Percentiles rank a stretch among this genome's conserved stretches.
Conservation (phyloP, 1,284 basidiomycete genomes). For the Cutaneotrichosporon arboriforme region DNA sequence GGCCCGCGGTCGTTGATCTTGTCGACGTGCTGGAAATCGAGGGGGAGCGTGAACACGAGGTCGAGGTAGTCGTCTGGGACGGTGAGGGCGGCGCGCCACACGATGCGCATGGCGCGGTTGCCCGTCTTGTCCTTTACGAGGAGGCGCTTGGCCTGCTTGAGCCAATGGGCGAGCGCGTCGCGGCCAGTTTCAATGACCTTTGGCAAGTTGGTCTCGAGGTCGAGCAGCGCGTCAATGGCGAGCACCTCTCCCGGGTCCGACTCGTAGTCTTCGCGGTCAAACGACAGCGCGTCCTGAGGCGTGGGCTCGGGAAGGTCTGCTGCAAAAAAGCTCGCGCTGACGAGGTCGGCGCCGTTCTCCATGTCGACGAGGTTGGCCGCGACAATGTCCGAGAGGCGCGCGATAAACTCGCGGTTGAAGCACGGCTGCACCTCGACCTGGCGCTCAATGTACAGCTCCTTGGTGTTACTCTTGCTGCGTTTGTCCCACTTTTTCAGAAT, state of each 20-base stretch:
- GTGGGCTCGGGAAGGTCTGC: slow-evolving; percentile 42
- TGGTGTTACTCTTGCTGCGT: slow-evolving; percentile 85
- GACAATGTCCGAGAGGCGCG: slow-evolving; percentile 90
- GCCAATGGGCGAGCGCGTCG: slow-evolving; percentile 61
- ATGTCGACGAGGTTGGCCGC: slow-evolving; percentile 88
- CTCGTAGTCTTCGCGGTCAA: slow-evolving; percentile 62
- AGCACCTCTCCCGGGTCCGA: slow-evolving; percentile 46
- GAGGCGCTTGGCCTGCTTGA: slow-evolving; percentile 55
- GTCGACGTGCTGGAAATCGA: slow-evolving; percentile 88
- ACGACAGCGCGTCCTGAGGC: slow-evolving; percentile 53
- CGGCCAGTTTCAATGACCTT: slow-evolving; percentile 61
- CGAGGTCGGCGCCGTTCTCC: slow-evolving; percentile 67
- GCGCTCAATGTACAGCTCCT: slow-evolving; percentile 91
- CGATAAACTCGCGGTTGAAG: slow-evolving; percentile 96
- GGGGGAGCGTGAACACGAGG: slow-evolving; percentile 68
- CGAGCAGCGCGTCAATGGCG: slow-evolving; percentile 64
- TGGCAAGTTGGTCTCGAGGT: slow-evolving; percentile 77
- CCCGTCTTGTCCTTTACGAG: slow-evolving; percentile 42
- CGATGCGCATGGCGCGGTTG: slow-evolving; percentile 60
- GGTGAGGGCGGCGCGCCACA: slow-evolving; percentile 85
- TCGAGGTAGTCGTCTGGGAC: slow-evolving; percentile 67
- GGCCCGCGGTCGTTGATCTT: slow-evolving; percentile 95
- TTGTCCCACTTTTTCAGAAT: slow-evolving; percentile 99
- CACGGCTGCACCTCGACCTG: slow-evolving; percentile 98
- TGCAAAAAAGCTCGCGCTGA: slow-evolving; percentile 55